phyloP scores from a whole-genome alignment of 73 alveolate genomes.

The Tetrahymena elliotti region DNA sequence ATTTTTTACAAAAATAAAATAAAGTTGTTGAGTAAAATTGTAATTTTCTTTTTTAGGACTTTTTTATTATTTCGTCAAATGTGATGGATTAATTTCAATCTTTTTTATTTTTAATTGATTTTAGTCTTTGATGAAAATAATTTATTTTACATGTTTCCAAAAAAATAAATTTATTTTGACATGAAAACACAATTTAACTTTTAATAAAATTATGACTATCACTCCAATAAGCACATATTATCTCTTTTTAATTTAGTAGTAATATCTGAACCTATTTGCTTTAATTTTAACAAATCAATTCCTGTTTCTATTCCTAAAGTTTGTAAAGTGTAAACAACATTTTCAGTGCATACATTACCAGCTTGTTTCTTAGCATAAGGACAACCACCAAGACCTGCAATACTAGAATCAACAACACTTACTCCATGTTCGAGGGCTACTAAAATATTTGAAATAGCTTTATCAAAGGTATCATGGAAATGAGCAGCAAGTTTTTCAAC shows the following conservation, averaged over 20 bases:
- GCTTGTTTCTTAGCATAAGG: conserved; percentile 95
- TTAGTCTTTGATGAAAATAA: no score
- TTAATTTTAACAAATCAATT: conserved; percentile 48
- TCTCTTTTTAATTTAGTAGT: conserved; percentile 43
- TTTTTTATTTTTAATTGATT: no score
- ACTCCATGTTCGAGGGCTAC: conserved; percentile 81
- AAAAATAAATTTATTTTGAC: no score
- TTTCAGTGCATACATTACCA: conserved; percentile 94
- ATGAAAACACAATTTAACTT: no score
- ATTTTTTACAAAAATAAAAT: no score
- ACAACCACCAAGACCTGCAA: conserved; percentile 96
- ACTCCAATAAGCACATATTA: conserved; percentile 8
- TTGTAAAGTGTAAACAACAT: conserved; percentile 65
- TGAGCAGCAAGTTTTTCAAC: conserved; percentile 72
- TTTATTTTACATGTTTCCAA: no score
- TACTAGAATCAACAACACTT: conserved; percentile 77
- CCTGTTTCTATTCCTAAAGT: conserved; percentile 85
- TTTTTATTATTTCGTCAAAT: no score
- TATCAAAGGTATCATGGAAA: conserved; percentile 79
- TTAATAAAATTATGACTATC: not conserved
- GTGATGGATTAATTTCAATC: no score
- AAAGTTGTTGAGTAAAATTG: no score
- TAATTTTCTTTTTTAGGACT: no score
- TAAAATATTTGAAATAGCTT: conserved; percentile 74
- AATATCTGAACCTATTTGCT: conserved; percentile 56